These are phyloP conservation scores for Ophiognomonia clavigignenti-juglandacearum DNA, from an alignment of 2,329 filamentous ascomycete genomes.

Conservation along the genomic window DNA sequence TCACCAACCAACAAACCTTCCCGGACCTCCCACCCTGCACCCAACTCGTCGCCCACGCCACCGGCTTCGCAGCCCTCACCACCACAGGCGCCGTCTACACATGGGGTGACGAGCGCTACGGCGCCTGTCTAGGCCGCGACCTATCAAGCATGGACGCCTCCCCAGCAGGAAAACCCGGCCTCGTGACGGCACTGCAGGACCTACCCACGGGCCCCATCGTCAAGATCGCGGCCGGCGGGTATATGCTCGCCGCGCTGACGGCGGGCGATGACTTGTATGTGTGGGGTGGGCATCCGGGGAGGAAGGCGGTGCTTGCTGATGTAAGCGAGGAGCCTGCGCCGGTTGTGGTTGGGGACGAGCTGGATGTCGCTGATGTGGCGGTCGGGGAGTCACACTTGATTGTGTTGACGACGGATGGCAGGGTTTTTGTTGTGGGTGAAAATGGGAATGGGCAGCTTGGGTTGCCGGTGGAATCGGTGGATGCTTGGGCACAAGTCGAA, in stretches of 20 bases:
- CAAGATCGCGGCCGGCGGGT: constrained; percentile 53
- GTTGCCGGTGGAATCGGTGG: constrained; percentile 22
- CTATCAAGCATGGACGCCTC: constrained; percentile 36
- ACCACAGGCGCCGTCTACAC: constrained; percentile 42
- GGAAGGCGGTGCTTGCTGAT: constrained; percentile 25
- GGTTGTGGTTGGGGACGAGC: constrained; percentile 38
- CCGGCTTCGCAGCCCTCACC: constrained; percentile 44
- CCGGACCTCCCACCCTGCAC: constrained; percentile 23
- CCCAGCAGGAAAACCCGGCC: constrained; percentile 39
- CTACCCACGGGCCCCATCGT: constrained; percentile 46
- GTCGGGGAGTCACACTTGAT: constrained; percentile 57
- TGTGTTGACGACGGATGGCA: constrained; percentile 42
- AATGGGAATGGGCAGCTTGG: constrained; percentile 59
- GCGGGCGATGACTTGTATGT: constrained; percentile 53
- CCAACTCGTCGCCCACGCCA: constrained; percentile 42
- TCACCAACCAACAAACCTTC: constrained; percentile 16
- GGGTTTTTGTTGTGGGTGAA: constrained; percentile 50
- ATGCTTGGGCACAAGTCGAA: constrained; percentile 32
- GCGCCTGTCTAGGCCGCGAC: constrained; percentile 52
- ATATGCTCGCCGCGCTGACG: constrained; percentile 53
- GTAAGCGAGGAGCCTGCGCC: constrained; percentile 35
- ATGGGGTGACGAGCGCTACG: constrained; percentile 55
- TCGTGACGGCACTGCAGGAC: constrained; percentile 44
- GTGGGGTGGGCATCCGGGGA: constrained; percentile 49
- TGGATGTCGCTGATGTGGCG: constrained; percentile 52